Evolutionary conservation across 139 green algal genomes (phyloP), one percentile per base, ranked within the genome.

Genomic region (Chlorella sp.): DNA sequence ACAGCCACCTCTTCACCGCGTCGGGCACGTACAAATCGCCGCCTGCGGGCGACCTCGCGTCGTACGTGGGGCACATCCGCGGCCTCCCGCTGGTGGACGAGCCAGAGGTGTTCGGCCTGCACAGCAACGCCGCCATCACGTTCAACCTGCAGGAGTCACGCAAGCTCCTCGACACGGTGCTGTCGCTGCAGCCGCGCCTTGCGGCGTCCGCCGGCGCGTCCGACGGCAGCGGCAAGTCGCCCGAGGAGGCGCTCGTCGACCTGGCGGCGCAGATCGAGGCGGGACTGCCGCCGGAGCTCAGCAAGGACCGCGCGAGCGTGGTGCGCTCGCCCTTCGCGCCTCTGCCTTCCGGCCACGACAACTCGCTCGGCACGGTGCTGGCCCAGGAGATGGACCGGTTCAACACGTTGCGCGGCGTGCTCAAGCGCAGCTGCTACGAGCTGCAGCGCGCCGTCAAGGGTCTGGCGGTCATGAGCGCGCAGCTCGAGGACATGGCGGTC

Each of bases 31-130:
- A 88, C 76, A 51, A 42, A 17, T 72, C 75, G 23, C 82, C 82
- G 0, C 55, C 71, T 27, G 72, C 84, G 27, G 77, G 73, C 14
- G 66, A 75, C 31, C 67, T 86, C 2, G 60, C 72, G 4, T 67
- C 35, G 24, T 88, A 87, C 69, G 66, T 84, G 66, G 73, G 85
- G 24, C 88, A 85, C 69, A 70, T 92, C 32, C 63, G 59, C 31
- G 30, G 26, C 4, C 67, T 93, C 69, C 88, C 88, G 6, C n/a
- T 60, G 4, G 63, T 62, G 27, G 88, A 93, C 64, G 75, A 76
- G 31, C 91, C 91, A 4, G 82, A 88, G 62, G 83, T 94, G 29
- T 96, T 94, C 81, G 91, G 91, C 3, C 84, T 96, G 70, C 87
- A 95, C 69, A 49, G 85, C 34, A 96, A 95, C 70, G 90, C 91